Percentiles rank a stretch among this genome's conserved stretches.
These are phyloP conservation scores for Candida gorgasii DNA, from an alignment of 805 yeast species.

Conservation along the genomic window DNA sequence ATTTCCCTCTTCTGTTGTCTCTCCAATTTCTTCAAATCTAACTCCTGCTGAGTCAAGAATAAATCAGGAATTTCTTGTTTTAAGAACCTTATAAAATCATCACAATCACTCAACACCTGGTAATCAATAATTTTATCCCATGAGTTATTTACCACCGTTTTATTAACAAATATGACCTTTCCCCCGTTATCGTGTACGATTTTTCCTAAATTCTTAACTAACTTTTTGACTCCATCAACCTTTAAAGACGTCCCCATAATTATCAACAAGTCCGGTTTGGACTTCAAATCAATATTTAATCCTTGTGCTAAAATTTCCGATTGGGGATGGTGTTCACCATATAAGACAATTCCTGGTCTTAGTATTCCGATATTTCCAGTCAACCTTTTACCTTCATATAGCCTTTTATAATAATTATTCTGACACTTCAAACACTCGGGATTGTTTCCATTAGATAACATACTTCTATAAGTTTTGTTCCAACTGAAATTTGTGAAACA, in stretches of 20 bases:
- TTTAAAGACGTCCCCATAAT: constrained; percentile 91
- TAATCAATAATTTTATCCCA: constrained; percentile 80
- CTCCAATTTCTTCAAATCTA: constrained; percentile 41
- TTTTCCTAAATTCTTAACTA: constrained; percentile 69
- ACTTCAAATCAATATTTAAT: constrained; percentile 60
- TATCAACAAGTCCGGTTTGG: constrained; percentile 75
- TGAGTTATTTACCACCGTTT: constrained; percentile 54
- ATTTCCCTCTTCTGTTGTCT: constrained; percentile 12
- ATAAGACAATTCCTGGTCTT: constrained; percentile 87
- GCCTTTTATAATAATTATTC: constrained; percentile 54
- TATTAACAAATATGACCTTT: constrained; percentile 72
- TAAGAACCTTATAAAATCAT: constrained; percentile 66
- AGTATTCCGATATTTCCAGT: constrained; percentile 72
- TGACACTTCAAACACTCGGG: constrained; percentile 80
- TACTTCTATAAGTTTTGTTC: constrained; percentile 51
- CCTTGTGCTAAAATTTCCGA: constrained; percentile 78
- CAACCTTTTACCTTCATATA: constrained; percentile 68
- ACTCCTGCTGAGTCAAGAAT: constrained; percentile 58
- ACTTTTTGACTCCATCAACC: constrained; percentile 83
- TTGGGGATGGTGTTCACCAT: constrained; percentile 92
- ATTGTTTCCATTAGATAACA: constrained; percentile 59
- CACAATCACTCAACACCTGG: constrained; percentile 80
- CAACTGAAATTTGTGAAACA: constrained; percentile 64
- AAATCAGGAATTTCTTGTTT: constrained; percentile 57
- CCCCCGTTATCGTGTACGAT: constrained; percentile 81